These are phyloP conservation scores for Globisporangium emineosum DNA, from an alignment of 352 stramenopile species.

Conservation along the genomic window DNA sequence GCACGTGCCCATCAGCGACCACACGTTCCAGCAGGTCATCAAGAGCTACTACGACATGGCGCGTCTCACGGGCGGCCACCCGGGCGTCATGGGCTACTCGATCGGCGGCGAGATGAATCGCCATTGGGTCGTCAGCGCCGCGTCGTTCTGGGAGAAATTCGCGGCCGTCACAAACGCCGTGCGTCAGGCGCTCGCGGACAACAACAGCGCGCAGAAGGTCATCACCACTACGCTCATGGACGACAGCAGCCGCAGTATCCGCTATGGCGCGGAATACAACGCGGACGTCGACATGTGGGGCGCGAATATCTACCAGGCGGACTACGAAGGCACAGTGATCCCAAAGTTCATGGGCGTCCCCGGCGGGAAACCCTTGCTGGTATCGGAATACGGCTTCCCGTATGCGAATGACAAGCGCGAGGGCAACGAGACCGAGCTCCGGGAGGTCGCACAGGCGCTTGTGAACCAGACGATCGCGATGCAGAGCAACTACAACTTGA, in stretches of 20 bases:
- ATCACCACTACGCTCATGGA: slow-evolving; percentile 81
- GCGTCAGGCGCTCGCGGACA: slow-evolving; percentile 42
- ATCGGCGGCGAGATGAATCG: slow-evolving; percentile 78
- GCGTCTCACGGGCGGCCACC: slow-evolving; percentile 42
- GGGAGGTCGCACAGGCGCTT: slow-evolving; percentile 38
- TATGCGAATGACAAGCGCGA: slow-evolving; percentile 48
- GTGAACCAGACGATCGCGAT: slow-evolving; percentile 47
- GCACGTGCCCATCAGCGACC: slow-evolving; percentile 20
- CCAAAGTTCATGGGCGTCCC: slow-evolving; percentile 45
- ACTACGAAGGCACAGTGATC: slow-evolving; percentile 55
- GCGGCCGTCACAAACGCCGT: slow-evolving; percentile 42
- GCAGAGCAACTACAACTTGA: slow-evolving; percentile 52
- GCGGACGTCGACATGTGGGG: slow-evolving; percentile 72
- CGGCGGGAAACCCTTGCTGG: slow-evolving; percentile 41
- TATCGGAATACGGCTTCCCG: slow-evolving; percentile 65
- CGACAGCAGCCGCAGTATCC: slow-evolving; percentile 49
- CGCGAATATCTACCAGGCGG: slow-evolving; percentile 67
- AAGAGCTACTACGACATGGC: slow-evolving; percentile 66
- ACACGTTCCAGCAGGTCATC: slow-evolving; percentile 44
- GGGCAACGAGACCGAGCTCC: slow-evolving; percentile 37
- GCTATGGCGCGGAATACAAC: slow-evolving; percentile 32
- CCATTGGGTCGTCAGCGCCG: slow-evolving; percentile 47
- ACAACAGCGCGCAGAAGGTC: slow-evolving; percentile 53
- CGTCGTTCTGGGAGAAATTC: slow-evolving; percentile 67
- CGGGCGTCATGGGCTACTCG: slow-evolving; percentile 66